Base-by-base conservation (phyloP, 176 grass and related monocot genomes). In the Aechmea fasciata region DNA sequence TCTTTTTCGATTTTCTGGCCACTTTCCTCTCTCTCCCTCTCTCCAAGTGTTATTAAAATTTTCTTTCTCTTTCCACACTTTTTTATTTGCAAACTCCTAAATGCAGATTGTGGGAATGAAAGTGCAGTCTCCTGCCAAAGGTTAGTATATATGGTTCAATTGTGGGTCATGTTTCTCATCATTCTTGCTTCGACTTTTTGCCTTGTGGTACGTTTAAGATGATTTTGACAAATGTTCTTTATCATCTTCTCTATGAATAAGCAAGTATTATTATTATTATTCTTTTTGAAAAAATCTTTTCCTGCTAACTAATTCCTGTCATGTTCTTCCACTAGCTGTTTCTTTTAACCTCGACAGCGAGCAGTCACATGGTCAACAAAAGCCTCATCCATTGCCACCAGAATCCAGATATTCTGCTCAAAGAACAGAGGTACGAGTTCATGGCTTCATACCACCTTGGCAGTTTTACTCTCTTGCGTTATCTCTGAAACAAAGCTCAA, bases 301-400 rank as follows among this genome's bases (percentile, higher is more conserved):
- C 33, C 33, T 41, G 33, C 33, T 41, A 41, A 11, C 68, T 70
- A 13, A 70, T 50, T 52, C 49, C 52, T 25, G 11, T 41, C 33
- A 6, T 41, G 28, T 63, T 70, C 62, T 81, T 72, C 57, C 73
- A 73, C 64, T 78, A 91, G 84, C 75, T 91, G 75, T 75, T 87
- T 87, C 78, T 26, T 79, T 74, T 63, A 65, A 63, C 28, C 50
- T 71, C 9, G 49, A 71, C 29, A 77, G 57, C 13, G 75, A 70
- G 15, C 64, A 68, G 48, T 64, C 75, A 50, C 12, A 26, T 17
- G 52, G 69, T 62, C 65, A 59, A 47, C 49, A 72, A 49, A 50
- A 74, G 17, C n/a, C 75, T 73, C 3, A 41, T 29, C 24, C 66
- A 73, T 66, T 54, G 28, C 54, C 74, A 65, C 64, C 15, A 59